A percentile compares a stretch with the other conserved stretches of the same genome.
Conservation (phyloP, 1,284 basidiomycete genomes). For the Trametes pubescens region DNA sequence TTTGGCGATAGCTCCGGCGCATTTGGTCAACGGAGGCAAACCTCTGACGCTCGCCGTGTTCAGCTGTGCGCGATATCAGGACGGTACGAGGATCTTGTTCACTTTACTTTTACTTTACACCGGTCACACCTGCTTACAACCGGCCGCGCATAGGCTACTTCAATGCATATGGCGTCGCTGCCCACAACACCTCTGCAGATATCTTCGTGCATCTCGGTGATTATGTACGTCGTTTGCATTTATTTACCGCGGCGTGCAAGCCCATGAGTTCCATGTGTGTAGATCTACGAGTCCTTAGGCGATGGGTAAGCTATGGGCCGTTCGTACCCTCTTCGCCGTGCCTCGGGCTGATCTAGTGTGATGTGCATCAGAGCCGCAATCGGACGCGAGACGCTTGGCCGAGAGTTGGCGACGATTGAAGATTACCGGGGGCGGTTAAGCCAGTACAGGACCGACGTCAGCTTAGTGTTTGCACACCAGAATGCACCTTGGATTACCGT, state of each 20-base stretch:
- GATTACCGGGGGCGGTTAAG: conserved; percentile 70
- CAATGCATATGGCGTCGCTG: conserved; percentile 71
- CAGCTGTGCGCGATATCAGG: conserved; percentile 66
- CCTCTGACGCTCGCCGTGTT: conserved; percentile 65
- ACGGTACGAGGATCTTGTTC: conserved; percentile 41
- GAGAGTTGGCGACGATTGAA: conserved; percentile 66
- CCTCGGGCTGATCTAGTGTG: not conserved
- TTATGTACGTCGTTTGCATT: conserved; percentile 51
- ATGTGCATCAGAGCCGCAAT: conserved; percentile 48
- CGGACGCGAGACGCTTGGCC: conserved; percentile 56
- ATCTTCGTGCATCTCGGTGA: conserved; percentile 72
- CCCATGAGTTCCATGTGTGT: not conserved
- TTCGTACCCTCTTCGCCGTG: conserved; percentile 3
- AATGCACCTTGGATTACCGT: conserved; percentile 66
- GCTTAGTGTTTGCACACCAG: conserved; percentile 59
- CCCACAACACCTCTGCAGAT: conserved; percentile 64
- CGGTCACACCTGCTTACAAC: not conserved
- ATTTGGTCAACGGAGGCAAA: conserved; percentile 61
- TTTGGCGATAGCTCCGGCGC: conserved; percentile 52
- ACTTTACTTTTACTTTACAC: not conserved
- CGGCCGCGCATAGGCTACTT: conserved; percentile 57
- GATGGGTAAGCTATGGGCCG: conserved; percentile 46
- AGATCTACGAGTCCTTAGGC: conserved; percentile 63
- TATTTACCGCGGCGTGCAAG: too few species aligned
- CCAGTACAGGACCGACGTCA: conserved; percentile 64